These are phyloP conservation scores for Xylaria sp. DNA, from an alignment of 2,329 filamentous ascomycete species.

Conservation along the genomic window DNA sequence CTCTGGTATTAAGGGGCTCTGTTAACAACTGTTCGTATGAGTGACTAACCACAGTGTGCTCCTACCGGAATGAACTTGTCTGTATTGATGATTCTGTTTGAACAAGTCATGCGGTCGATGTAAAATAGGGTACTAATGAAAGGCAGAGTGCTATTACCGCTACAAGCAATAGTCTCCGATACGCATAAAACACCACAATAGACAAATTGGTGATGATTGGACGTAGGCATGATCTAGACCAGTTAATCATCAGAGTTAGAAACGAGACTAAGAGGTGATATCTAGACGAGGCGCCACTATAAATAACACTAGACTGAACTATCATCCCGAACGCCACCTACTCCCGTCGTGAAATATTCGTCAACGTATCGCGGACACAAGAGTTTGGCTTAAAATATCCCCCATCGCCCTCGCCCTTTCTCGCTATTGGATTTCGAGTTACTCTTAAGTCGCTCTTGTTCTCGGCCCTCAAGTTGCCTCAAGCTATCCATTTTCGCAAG, in stretches of 20 bases:
- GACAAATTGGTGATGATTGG: not conserved
- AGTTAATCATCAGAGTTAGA: not conserved
- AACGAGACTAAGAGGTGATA: slow-evolving; percentile 14
- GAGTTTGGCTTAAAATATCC: slow-evolving; percentile 48
- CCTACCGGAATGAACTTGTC: too few relatives aligned
- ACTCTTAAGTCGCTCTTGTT: slow-evolving; percentile 57
- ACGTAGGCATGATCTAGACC: not conserved
- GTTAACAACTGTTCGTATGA: too few relatives aligned
- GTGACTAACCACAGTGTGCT: too few relatives aligned
- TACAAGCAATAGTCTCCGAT: not conserved
- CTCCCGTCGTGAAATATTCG: slow-evolving; percentile 19
- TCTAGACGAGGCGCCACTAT: slow-evolving; percentile 22
- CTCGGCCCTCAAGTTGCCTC: slow-evolving; percentile 78
- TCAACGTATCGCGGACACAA: slow-evolving; percentile 10
- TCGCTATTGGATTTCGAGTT: slow-evolving; percentile 37
- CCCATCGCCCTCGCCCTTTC: slow-evolving; percentile 55
- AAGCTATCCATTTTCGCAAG: slow-evolving; percentile 95
- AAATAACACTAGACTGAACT: slow-evolving; percentile 15
- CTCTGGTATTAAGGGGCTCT: too few relatives aligned
- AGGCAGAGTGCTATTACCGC: not conserved
- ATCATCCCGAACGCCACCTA: slow-evolving; percentile 18
- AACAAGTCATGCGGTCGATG: not conserved
- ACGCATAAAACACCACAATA: not conserved
- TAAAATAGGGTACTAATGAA: not conserved
- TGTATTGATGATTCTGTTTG: not conserved